Conservation (phyloP, 352 stramenopile species). For the Pythium sukuiense region DNA sequence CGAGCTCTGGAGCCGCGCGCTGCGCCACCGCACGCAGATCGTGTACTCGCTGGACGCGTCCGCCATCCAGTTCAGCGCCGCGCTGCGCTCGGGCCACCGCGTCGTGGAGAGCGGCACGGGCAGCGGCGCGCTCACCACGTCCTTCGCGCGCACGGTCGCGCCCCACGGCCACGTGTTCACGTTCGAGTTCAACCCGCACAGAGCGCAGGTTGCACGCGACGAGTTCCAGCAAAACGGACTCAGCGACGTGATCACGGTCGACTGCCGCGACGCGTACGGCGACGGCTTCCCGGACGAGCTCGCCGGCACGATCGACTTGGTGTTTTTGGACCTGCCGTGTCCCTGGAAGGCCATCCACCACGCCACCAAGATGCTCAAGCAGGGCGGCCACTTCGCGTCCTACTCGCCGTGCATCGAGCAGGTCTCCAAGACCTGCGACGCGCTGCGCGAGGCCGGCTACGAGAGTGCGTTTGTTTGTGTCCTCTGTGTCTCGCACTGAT, state of each 20-base stretch:
- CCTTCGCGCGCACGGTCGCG: conserved; percentile 88
- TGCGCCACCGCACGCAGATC: conserved; percentile 96
- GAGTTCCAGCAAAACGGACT: conserved; percentile 95
- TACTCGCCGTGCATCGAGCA: conserved; percentile 99
- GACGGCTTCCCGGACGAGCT: conserved; percentile 79
- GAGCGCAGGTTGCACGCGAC: conserved; percentile 88
- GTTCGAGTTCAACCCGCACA: conserved; percentile 97
- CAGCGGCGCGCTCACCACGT: conserved; percentile 93
- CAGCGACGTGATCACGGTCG: conserved; percentile 89
- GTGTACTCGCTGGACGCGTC: conserved; percentile 95
- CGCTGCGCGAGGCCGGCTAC: conserved; percentile 75
- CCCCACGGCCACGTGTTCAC: conserved; percentile 94
- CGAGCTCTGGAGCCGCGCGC: conserved; percentile 95
- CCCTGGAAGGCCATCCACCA: conserved; percentile 96
- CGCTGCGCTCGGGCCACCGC: conserved; percentile 89
- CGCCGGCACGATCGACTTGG: conserved; percentile 85
- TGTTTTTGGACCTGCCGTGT: conserved; percentile 98
- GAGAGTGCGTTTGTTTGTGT: conserved; percentile 51
- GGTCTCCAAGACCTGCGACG: conserved; percentile 90
- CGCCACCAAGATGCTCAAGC: conserved; percentile 92
- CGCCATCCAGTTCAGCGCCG: conserved; percentile 90
- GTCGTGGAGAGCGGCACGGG: conserved; percentile 93
- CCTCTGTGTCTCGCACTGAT: not conserved
- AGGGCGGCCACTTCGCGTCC: conserved; percentile 91
- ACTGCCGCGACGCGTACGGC: conserved; percentile 95